phyloP scores from a whole-genome alignment of 2,329 filamentous ascomycete genomes.

The Pyricularia grisea region DNA sequence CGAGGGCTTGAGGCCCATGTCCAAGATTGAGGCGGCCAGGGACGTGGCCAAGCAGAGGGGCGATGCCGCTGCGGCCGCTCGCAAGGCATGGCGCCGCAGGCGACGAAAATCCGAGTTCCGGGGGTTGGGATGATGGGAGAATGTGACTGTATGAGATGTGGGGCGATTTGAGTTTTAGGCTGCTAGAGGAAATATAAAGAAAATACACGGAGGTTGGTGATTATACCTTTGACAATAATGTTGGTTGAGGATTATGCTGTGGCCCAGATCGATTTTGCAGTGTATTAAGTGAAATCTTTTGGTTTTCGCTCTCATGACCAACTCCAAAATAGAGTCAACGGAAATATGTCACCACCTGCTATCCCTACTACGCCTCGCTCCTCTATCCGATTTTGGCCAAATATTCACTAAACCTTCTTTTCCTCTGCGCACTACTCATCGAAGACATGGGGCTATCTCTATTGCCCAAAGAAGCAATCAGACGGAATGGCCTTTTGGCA shows the following conservation, averaged over 20 bases:
- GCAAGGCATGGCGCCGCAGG: too few relatives aligned
- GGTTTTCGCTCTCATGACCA: background rate
- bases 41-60: background rate
- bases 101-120: too few relatives aligned
- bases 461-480: background rate
- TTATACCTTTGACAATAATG: too few relatives aligned
- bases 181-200: too few relatives aligned
- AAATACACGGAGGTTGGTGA: too few relatives aligned
- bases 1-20: background rate
- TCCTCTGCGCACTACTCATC: background rate
- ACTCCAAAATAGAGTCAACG: background rate
- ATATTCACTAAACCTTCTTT: background rate
- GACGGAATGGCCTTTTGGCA: background rate
- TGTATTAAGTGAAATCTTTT: background rate
- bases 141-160: too few relatives aligned
- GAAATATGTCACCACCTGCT: too few relatives aligned
- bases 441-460: background rate
- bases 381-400: background rate
- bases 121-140: too few relatives aligned
- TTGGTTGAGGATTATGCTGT: too few relatives aligned
- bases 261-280: too few relatives aligned
- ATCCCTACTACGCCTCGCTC: background rate
- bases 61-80: too few relatives aligned
- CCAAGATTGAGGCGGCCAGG: background rate
- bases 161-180: too few relatives aligned